Percentiles rank a stretch among this genome's conserved stretches.
phyloP scores from a whole-genome alignment of 1,284 basidiomycete genomes.

The Laetiporus sulphureus region DNA sequence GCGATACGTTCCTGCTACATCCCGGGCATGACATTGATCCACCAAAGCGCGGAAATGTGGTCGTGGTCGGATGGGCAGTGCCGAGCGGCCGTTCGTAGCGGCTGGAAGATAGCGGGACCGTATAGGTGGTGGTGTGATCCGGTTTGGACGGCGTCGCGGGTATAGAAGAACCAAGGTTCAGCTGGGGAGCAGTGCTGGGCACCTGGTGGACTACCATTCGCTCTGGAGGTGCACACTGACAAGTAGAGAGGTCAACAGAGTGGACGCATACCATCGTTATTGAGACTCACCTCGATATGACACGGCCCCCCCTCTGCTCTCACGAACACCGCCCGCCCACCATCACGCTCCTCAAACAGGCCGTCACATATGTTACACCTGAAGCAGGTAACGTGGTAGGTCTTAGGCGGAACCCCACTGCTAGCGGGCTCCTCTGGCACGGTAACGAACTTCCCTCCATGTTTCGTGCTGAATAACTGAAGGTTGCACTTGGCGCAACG shows the following conservation, averaged over 20 bases:
- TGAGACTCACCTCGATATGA: slow-evolving; percentile 65
- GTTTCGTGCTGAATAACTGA: slow-evolving; percentile 48
- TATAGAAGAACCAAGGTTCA: slow-evolving; percentile 9
- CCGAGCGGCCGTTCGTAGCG: slow-evolving; percentile 41
- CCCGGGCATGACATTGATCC: slow-evolving; percentile 60
- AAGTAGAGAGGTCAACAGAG: too few species aligned
- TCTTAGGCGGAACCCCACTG: slow-evolving; percentile 37
- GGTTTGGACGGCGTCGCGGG: slow-evolving; percentile 17
- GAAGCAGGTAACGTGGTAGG: slow-evolving; percentile 71
- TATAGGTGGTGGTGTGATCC: slow-evolving; percentile 17
- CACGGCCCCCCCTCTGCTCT: slow-evolving; percentile 58
- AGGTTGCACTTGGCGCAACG: slow-evolving; percentile 50
- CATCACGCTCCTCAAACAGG: slow-evolving; percentile 52
- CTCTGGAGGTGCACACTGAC: slow-evolving; percentile 57
- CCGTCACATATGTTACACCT: slow-evolving; percentile 59
- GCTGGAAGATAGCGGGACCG: slow-evolving; percentile 29
- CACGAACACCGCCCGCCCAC: slow-evolving; percentile 62
- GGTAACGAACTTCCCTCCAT: slow-evolving; percentile 57
- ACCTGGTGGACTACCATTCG: slow-evolving; percentile 33
- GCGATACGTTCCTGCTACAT: slow-evolving; percentile 63
- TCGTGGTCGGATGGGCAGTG: slow-evolving; percentile 31
- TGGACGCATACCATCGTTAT: too few species aligned
- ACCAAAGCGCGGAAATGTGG: slow-evolving; percentile 53
- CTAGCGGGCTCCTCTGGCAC: slow-evolving; percentile 48
- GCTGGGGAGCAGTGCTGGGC: slow-evolving; percentile 20